Evolutionary conservation across 257 asterid species (phyloP).

Genomic region (Primulina tabacum): DNA sequence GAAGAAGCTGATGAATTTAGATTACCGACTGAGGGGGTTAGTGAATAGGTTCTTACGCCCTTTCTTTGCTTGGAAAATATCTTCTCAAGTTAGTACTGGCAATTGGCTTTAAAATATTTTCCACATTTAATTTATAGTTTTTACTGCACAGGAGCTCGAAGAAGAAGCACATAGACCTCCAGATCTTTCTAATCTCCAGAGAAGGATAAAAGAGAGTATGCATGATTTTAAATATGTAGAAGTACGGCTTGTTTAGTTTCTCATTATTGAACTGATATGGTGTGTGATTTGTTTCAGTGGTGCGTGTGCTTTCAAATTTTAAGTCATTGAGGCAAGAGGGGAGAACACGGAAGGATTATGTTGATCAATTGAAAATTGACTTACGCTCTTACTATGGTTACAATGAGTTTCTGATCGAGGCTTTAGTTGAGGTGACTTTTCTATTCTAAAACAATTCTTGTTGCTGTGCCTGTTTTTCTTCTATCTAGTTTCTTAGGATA

Average conservation of each 20-base stretch:
- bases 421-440: slow-evolving; percentile 70
- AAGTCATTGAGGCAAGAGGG: slow-evolving; percentile 74
- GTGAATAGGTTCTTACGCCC: slow-evolving; percentile 7
- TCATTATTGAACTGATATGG: slow-evolving; percentile 3
- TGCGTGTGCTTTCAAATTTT: slow-evolving; percentile 75
- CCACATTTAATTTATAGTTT: slow-evolving; percentile 4
- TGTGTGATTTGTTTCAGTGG: slow-evolving; percentile 55
- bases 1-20: slow-evolving; percentile 75
- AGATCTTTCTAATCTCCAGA: slow-evolving; percentile 73
- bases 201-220: slow-evolving; percentile 89
- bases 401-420: slow-evolving; percentile 77
- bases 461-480: not conserved
- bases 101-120: not conserved
- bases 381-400: slow-evolving; percentile 77
- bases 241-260: slow-evolving; percentile 7
- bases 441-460: slow-evolving; percentile 5
- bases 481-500: not conserved
- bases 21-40: slow-evolving; percentile 79
- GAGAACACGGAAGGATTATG: slow-evolving; percentile 64
- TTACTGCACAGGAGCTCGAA: slow-evolving; percentile 65
- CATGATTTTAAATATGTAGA: slow-evolving; percentile 9
- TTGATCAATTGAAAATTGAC: slow-evolving; percentile 70
- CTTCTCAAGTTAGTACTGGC: not conserved
- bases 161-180: slow-evolving; percentile 79
- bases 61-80: not conserved